These are phyloP conservation scores for Naganishia onofrii DNA, from an alignment of 768 basidiomycete genomes.

Conservation along the genomic window DNA sequence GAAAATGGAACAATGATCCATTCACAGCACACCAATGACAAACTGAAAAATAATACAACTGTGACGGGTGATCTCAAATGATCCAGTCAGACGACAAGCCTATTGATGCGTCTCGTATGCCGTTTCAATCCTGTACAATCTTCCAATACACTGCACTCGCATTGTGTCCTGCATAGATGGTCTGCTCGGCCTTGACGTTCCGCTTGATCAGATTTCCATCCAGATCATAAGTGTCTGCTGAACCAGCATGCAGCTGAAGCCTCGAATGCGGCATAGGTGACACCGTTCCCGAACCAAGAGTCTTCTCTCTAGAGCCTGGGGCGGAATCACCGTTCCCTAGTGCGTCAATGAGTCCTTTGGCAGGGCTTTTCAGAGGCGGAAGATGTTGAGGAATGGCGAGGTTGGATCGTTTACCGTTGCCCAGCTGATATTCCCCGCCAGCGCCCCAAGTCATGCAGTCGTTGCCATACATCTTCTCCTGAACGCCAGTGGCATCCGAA, in stretches of 20 bases:
- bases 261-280: constrained; percentile 53
- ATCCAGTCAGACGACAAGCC: background rate
- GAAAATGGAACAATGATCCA: background rate
- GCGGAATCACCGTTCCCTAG: background rate
- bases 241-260: constrained; percentile 48
- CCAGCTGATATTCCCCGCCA: constrained; percentile 49
- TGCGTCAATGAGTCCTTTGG: constrained; percentile 16
- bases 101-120: background rate
- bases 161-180: constrained; percentile 51
- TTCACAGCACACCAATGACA: background rate
- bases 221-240: constrained; percentile 45
- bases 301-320: constrained; percentile 33
- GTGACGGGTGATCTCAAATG: background rate
- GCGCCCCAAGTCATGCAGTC: constrained; percentile 52
- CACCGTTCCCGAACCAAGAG: constrained; percentile 46
- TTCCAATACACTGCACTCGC: constrained; percentile 53
- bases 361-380: constrained; percentile 39
- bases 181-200: constrained; percentile 49
- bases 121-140: constrained; percentile 34
- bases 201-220: constrained; percentile 47
- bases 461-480: constrained; percentile 47
- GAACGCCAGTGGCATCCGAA: constrained; percentile 51
- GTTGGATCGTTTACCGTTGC: constrained; percentile 54
- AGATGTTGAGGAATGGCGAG: constrained; percentile 54
- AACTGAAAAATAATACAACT: background rate